phyloP scores from a whole-genome alignment of 1,284 basidiomycete species.

The Ceratobasidium sp. region DNA sequence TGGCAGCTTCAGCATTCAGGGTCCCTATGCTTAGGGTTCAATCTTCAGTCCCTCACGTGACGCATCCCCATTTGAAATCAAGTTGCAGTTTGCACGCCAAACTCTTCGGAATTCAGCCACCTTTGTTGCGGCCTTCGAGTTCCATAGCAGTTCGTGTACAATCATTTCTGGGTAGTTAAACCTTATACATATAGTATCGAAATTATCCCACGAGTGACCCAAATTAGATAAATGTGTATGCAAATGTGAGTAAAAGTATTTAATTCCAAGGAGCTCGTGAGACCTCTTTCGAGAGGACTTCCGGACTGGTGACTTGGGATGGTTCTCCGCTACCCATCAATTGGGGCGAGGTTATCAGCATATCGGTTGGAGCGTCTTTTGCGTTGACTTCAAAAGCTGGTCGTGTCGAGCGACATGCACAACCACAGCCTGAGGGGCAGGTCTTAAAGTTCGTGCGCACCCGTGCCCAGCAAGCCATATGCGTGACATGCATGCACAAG shows the following conservation, averaged over 20 bases:
- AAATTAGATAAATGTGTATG: neutral
- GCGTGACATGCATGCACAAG: conserved; percentile 48
- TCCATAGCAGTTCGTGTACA: no score
- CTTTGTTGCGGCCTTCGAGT: no score
- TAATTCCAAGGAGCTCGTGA: conserved; percentile 22
- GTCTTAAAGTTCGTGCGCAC: conserved; percentile 31
- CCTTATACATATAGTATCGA: no score
- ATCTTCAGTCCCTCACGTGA: neutral
- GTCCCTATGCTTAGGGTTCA: conserved; percentile 4
- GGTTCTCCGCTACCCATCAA: conserved; percentile 29
- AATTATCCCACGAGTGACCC: no score
- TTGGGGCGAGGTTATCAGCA: conserved; percentile 3
- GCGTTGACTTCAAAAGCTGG: conserved; percentile 24
- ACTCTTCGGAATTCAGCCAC: no score
- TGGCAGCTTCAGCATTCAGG: neutral
- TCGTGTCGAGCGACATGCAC: conserved; percentile 31
- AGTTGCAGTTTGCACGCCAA: no score
- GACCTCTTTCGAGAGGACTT: conserved; percentile 12
- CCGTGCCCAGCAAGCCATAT: conserved; percentile 47
- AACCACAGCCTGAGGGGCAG: conserved; percentile 50
- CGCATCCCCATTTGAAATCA: neutral
- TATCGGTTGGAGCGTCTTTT: conserved; percentile 19
- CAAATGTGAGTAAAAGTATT: neutral
- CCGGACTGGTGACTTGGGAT: conserved; percentile 33
- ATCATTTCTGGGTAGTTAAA: no score